These are phyloP conservation scores for Neofusicoccum laricinum DNA, from an alignment of 2,329 filamentous ascomycete species.

Conservation along the genomic window DNA sequence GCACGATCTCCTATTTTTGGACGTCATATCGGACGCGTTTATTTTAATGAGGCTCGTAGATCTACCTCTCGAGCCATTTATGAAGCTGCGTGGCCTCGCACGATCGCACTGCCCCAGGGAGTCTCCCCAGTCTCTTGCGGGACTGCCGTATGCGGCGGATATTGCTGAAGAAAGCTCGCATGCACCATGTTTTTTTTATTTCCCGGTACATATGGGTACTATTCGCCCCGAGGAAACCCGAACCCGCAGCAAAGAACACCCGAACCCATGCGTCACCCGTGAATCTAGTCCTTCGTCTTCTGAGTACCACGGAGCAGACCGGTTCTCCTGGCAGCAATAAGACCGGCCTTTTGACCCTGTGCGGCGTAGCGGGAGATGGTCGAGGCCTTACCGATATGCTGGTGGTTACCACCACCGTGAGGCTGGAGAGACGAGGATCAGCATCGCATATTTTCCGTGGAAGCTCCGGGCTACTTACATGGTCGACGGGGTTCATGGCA, in stretches of 20 bases:
- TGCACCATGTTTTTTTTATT: conserved; percentile 19
- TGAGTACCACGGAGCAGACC: conserved; percentile 99
- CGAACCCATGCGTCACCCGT: conserved; percentile 21
- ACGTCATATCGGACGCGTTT: conserved; percentile 10
- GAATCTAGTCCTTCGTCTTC: conserved; percentile 85
- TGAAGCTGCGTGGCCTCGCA: conserved; percentile 9
- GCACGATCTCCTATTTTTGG: conserved; percentile 16
- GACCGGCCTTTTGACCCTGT: conserved; percentile 99
- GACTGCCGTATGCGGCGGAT: background rate
- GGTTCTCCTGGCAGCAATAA: conserved; percentile 98
- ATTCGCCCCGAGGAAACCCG: conserved; percentile 18
- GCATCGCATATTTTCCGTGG: conserved; percentile 24
- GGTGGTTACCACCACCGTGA: conserved; percentile 87
- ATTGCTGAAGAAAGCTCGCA: conserved; percentile 14
- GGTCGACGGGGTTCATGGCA: conserved; percentile 99
- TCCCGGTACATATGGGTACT: conserved; percentile 18
- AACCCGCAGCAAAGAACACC: conserved; percentile 20
- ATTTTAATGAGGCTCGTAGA: conserved; percentile 11
- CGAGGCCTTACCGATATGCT: conserved; percentile 99
- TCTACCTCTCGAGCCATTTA: background rate
- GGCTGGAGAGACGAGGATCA: conserved; percentile 37
- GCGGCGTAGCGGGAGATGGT: conserved; percentile 98
- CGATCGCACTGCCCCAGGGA: background rate
- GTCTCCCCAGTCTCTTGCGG: background rate
- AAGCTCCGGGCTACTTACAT: conserved; percentile 53